Base-by-base conservation (phyloP, 805 yeast species). In the Metschnikowia proteae region DNA sequence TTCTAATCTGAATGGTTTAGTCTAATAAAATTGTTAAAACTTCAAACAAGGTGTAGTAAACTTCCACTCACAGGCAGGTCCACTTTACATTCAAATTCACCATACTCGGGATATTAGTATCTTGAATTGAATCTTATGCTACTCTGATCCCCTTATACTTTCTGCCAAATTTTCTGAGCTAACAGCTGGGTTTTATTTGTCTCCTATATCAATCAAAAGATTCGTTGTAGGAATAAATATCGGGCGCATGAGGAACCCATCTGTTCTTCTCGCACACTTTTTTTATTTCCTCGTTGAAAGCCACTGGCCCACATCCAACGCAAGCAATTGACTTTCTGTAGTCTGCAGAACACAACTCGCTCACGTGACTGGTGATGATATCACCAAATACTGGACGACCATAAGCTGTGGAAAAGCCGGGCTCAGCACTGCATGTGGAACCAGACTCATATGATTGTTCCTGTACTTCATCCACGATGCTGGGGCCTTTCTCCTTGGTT, bases 201-300 rank as follows among this genome's bases (percentile, higher is more conserved):
- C 17, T 17, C 17, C 17, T 9, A 13, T 5, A 4, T 45, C 45
- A 52, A 31, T 50, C 60, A 38, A 54, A 56, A 7, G 67, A 54
- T 48, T 75, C 79, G 9, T 66, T 64, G 52, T 71, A 71, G 50
- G 71, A 66, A 54, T 74, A 74, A 38, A 75, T 61, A 49, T 73
- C 74, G 0, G 77, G 76, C 1, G 71, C 61, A 37, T 63, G 52
- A 23, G 47, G 46, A 8, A 46, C 33, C 59, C 63, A 59, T 17
- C 69, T 58, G 46, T 60, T 57, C 32, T 57, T 59, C 40, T 67
- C 68, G 39, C 75, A 63, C 27, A 58, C 62, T 4, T 45, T 46
- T 44, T 63, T 66, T 10, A 73, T 58, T 11, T 47, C 49, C 13
- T 61, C 55, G 5, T 70, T 63, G 49, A 76, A 67, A 0, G 48